Evolutionary conservation across 2,329 filamentous ascomycete species (phyloP).

Genomic region (Scolecobasidium constrictum): DNA sequence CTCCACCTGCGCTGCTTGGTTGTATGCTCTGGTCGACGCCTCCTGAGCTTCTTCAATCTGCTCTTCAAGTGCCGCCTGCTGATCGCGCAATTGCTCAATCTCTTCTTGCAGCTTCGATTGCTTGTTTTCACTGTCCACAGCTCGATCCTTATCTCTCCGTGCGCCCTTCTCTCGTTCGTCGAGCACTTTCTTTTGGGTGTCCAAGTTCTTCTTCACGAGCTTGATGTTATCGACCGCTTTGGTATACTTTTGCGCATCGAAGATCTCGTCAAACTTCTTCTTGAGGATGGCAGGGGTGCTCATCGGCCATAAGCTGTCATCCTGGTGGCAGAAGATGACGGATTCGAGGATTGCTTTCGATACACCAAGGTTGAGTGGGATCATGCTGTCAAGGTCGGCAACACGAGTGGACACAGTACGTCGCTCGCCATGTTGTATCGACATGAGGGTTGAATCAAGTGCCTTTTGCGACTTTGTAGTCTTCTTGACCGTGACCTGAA

Average conservation of each 20-base stretch:
- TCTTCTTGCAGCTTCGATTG: constrained; percentile 54
- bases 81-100: constrained; percentile 40
- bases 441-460: constrained; percentile 69
- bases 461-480: constrained; percentile 66
- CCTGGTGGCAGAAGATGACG: constrained; percentile 98
- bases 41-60: constrained; percentile 25
- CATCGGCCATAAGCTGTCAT: constrained; percentile 95
- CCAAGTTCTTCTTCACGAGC: constrained; percentile 69
- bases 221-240: constrained; percentile 97
- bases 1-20: constrained; percentile 62
- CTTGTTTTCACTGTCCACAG: constrained; percentile 56
- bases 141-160: constrained; percentile 76
- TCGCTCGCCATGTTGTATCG: constrained; percentile 63
- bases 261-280: constrained; percentile 94
- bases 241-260: constrained; percentile 92
- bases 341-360: constrained; percentile 82
- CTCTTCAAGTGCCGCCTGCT: constrained; percentile 20
- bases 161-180: constrained; percentile 67
- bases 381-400: constrained; percentile 69
- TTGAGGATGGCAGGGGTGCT: constrained; percentile 79
- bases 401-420: constrained; percentile 69
- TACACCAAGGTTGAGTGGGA: constrained; percentile 80
- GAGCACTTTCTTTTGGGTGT: constrained; percentile 59
- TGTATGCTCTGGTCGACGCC: constrained; percentile 55
- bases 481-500: constrained; percentile 84